A percentile compares a stretch with the other conserved stretches of the same genome.
phyloP scores from a whole-genome alignment of 78 protist genomes.

The Anaeramoeba flamelloides region DNA sequence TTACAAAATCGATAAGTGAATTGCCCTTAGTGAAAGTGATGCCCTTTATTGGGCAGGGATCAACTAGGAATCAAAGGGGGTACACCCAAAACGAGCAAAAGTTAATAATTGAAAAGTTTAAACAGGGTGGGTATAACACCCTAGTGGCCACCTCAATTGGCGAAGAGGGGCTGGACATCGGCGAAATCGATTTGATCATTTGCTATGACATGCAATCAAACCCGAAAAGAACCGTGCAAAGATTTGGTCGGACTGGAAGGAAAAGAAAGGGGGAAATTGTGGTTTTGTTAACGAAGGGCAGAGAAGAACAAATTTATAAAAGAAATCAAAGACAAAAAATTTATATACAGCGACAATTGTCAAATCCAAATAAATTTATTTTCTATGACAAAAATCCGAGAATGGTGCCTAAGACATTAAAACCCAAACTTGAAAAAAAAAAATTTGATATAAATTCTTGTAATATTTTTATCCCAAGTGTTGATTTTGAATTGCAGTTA shows the following conservation, averaged over 20 bases:
- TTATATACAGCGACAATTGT: too few species aligned
- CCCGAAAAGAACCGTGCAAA: slow-evolving; percentile 55
- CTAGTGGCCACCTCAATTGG: slow-evolving; percentile 84
- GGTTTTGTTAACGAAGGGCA: too few species aligned
- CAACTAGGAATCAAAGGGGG: not conserved
- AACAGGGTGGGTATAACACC: slow-evolving; percentile 46
- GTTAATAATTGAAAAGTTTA: slow-evolving; percentile 27
- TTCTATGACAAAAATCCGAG: too few species aligned
- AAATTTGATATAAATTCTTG: too few species aligned
- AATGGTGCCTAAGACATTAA: too few species aligned
- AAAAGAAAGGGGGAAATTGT: slow-evolving; percentile 22
- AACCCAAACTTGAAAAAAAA: too few species aligned
- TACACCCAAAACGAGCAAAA: not conserved
- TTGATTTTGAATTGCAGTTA: too few species aligned
- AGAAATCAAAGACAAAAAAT: too few species aligned
- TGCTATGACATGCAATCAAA: slow-evolving; percentile 54
- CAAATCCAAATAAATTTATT: too few species aligned
- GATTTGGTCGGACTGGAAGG: slow-evolving; percentile 88
- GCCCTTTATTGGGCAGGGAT: not conserved
- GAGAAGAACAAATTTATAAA: too few species aligned
- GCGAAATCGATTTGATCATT: slow-evolving; percentile 76
- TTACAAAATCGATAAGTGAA: not conserved
- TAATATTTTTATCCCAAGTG: too few species aligned
- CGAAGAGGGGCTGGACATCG: too few species aligned
- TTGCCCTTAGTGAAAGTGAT: not conserved